Evolutionary conservation across 768 basidiomycete genomes (phyloP).

Genomic region (Termitomyces titanicus): DNA sequence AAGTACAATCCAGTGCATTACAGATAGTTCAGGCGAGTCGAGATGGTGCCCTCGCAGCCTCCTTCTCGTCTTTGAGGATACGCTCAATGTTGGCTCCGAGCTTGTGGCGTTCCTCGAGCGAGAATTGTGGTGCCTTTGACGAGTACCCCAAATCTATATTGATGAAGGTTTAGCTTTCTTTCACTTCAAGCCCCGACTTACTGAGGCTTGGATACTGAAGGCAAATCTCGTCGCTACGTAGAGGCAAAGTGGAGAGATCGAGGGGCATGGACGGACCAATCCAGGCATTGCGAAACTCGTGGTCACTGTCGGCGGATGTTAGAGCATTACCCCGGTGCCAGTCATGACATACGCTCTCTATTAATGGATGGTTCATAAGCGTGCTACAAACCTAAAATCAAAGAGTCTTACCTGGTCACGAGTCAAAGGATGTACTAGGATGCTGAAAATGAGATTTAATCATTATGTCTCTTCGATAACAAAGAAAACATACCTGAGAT

Average conservation of each 20-base stretch:
- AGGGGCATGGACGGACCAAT: slow-evolving; percentile 69
- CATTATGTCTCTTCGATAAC: background rate
- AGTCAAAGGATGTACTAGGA: slow-evolving; percentile 74
- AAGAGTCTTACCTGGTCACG: slow-evolving; percentile 53
- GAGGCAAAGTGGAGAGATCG: slow-evolving; percentile 53
- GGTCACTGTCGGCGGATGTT: slow-evolving; percentile 45
- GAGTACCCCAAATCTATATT: slow-evolving; percentile 67
- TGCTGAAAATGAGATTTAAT: slow-evolving; percentile 32
- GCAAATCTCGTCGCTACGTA: slow-evolving; percentile 52
- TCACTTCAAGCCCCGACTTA: slow-evolving; percentile 27
- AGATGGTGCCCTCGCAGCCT: slow-evolving; percentile 63
- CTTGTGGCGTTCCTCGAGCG: slow-evolving; percentile 57
- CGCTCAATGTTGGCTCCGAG: slow-evolving; percentile 61
- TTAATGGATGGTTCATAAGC: slow-evolving; percentile 1
- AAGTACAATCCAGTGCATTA: too few species aligned
- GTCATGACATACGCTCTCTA: slow-evolving; percentile 45
- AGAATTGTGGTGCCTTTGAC: slow-evolving; percentile 41
- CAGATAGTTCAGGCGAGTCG: background rate
- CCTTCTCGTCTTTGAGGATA: slow-evolving; percentile 56
- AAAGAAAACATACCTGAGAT: slow-evolving; percentile 49
- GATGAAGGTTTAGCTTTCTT: background rate
- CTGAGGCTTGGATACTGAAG: slow-evolving; percentile 66
- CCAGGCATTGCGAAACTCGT: slow-evolving; percentile 69
- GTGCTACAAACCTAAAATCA: background rate
- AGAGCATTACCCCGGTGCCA: background rate